These are phyloP conservation scores for Phaeolepiota aurea DNA, from an alignment of 768 basidiomycete genomes.

Conservation along the genomic window DNA sequence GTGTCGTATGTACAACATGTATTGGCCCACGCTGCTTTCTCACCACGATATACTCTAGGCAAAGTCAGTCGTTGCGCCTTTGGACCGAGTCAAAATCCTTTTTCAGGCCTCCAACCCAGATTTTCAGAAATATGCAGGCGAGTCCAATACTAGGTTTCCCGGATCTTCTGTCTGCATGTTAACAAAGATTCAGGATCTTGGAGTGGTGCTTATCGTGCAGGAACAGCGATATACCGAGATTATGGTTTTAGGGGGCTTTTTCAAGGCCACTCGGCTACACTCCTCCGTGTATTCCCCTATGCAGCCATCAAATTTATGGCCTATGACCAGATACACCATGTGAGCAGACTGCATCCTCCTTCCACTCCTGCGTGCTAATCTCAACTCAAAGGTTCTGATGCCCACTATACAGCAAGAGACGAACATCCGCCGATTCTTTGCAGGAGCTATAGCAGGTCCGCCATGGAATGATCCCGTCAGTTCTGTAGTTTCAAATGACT, in stretches of 20 bases:
- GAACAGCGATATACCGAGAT: constrained; percentile 58
- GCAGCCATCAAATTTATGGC: constrained; percentile 97
- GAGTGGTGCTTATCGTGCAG: constrained; percentile 77
- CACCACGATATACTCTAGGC: constrained; percentile 43
- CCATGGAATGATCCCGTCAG: too few relatives aligned
- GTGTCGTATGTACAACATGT: constrained; percentile 56
- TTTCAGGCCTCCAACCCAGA: constrained; percentile 97
- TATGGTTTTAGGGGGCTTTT: constrained; percentile 74
- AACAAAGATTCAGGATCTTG: constrained; percentile 59
- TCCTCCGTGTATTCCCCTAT: constrained; percentile 92
- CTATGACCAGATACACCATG: constrained; percentile 82
- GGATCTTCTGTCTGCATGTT: background rate
- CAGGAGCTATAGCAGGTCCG: constrained; percentile 83
- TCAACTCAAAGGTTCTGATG: constrained; percentile 75
- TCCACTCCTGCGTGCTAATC: constrained; percentile 1
- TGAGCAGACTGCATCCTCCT: constrained; percentile 24
- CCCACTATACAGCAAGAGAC: constrained; percentile 75
- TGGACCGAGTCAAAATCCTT: constrained; percentile 97
- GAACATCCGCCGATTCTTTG: constrained; percentile 68
- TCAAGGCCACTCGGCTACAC: constrained; percentile 94
- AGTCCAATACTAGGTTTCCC: constrained; percentile 11
- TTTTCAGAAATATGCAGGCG: constrained; percentile 88
- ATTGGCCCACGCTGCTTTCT: constrained; percentile 7
- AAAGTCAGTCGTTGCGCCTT: constrained; percentile 89
- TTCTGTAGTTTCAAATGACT: constrained; percentile 2